Base-by-base conservation (phyloP, 306 rosid genomes). In the Prunus mira region DNA sequence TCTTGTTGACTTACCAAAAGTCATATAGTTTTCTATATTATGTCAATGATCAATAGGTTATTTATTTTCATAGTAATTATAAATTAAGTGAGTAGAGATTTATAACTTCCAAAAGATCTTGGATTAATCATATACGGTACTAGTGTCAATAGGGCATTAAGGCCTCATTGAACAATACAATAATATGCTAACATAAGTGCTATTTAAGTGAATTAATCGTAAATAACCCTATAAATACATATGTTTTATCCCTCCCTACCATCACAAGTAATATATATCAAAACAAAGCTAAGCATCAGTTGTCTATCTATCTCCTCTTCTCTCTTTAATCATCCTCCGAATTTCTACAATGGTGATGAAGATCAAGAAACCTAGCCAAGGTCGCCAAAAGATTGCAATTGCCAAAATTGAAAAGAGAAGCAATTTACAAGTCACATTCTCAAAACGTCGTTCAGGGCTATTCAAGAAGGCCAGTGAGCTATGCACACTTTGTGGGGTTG, bases 391-490 rank as follows among this genome's bases (percentile, higher is more conserved):
- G 74, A 87, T 89, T 2, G 87, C 86, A 0, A 89, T 87, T 12
- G 85, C 82, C 38, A 89, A 87, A 83, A 91, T 91, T 67, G 87
- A 78, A 0, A 91, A 86, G 67, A 83, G 85, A 30, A 87, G 80
- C 51, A 86, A 87, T 55, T 67, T 91, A 5, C 91, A 89, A 81
- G 93, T 91, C 12, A 86, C 97, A 12, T 91, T 91, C 65, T 91
- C 92, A 0, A 91, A 89, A 32, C 88, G 93, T 3, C 88, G 92
- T 3, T 89, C 92, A 0, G 97, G 97, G 0, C 58, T 91, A 0
- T 91, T 91, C 84, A 91, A 91, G 75, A 91, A 91, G 32, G 92
- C 92, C 0, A 86, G 97, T 27, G 92, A 89, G 34, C 88, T 91
- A 57, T 89, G 93, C 79, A 91, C 93, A 10, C 87, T 91, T 4